Base-by-base conservation (phyloP, 2,329 filamentous ascomycete species). In the Fusarium sp. region DNA sequence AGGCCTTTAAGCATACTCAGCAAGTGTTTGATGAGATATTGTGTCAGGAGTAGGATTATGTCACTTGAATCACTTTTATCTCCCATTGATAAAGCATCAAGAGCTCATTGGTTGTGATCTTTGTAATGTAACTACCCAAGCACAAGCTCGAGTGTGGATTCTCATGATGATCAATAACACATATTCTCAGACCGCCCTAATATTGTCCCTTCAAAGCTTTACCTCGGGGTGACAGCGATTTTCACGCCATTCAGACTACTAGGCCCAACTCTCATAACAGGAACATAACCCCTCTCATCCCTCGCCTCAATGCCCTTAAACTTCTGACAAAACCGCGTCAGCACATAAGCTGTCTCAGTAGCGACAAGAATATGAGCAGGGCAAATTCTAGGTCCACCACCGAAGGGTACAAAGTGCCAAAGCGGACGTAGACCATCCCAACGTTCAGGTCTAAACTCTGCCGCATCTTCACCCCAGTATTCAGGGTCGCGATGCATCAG, bases 181-280 rank as follows among this genome's bases (percentile, higher is more conserved):
- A 5, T 7, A 5, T 19, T 9, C 23, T 6, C 10, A 25, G 16
- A 6, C 23, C 0, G 7, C 25, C 16, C 9, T 1, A 21, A 19
- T 5, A 25, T 15, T 15, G 25, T 21, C 11, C 0, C 19, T 28
- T 47, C 4, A 2, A 10, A 44, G 7, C 19, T 47, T 32, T 40
- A 42, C 25, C 35, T 60, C 12, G 33, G n/a, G 3, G 44, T 60
- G 3, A 60, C 57, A n/a, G 44, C 33, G 12, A 60, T 32, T 19
- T n/a, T 52, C 0, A 60, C 44, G 2, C 57, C 57, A 37, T 60
- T 60, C 44, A 60, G 3, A 25, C 57, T 60, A 40, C 57, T 60
- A 1, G 57, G 57, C 16, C 57, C 57, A 42, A 60, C 44, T n/a
- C 57, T 60, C 57, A 60, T 60, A 53, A 60, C 57, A 21, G 57